These are phyloP conservation scores for Nectriaceae sp. DNA, from an alignment of 2,329 filamentous ascomycete genomes.

Conservation along the genomic window DNA sequence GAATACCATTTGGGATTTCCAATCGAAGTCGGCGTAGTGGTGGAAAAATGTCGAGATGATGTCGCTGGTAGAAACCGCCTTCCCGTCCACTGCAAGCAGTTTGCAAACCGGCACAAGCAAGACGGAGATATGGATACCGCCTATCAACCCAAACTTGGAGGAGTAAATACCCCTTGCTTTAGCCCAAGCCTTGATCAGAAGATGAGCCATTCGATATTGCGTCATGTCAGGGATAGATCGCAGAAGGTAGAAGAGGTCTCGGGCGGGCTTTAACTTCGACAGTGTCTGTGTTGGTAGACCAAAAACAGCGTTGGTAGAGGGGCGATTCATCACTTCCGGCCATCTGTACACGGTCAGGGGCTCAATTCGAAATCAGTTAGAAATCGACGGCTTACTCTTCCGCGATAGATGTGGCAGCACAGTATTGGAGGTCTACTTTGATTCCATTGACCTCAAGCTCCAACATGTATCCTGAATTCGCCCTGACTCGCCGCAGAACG, in stretches of 20 bases:
- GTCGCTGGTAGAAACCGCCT: conserved; percentile 46
- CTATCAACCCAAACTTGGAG: conserved; percentile 64
- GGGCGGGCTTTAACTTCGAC: conserved; percentile 63
- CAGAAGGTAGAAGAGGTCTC: conserved; percentile 63
- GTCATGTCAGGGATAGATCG: conserved; percentile 60
- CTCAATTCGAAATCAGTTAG: neutral
- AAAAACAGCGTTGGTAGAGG: conserved; percentile 55
- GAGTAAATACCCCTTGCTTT: conserved; percentile 63
- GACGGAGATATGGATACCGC: conserved; percentile 65
- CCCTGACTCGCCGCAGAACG: conserved; percentile 59
- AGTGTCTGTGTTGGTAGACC: conserved; percentile 57
- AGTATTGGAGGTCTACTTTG: conserved; percentile 68
- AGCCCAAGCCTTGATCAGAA: conserved; percentile 64
- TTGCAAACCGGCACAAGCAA: conserved; percentile 64
- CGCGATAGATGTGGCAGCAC: conserved; percentile 56
- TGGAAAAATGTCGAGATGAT: conserved; percentile 62
- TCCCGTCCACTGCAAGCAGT: conserved; percentile 41
- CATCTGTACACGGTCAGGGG: conserved; percentile 34
- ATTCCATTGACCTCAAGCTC: conserved; percentile 61
- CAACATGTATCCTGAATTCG: conserved; percentile 63
- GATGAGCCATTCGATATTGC: conserved; percentile 59
- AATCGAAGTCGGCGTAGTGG: conserved; percentile 64
- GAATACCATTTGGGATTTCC: conserved; percentile 54
- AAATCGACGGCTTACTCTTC: conserved; percentile 42
- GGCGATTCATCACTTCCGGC: conserved; percentile 48